These are phyloP conservation scores for Aeminium ludgeri DNA, from an alignment of 495 filamentous ascomycete species.

Conservation along the genomic window DNA sequence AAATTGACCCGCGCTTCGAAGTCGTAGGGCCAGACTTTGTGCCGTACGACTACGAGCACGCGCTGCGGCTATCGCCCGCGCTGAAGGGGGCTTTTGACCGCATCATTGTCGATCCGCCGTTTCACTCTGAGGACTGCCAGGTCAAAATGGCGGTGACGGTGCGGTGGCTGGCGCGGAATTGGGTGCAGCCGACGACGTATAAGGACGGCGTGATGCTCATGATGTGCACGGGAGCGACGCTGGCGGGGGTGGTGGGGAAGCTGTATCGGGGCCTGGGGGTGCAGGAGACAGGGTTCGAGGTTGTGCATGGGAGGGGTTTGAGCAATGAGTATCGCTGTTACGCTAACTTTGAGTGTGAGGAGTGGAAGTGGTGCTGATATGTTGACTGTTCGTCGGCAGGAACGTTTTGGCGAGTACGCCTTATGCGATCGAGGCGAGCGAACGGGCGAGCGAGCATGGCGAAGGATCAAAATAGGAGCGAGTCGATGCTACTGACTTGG, in stretches of 20 bases:
- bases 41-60: slow-evolving; percentile 53
- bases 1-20: slow-evolving; percentile 54
- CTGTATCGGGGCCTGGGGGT: slow-evolving; percentile 27
- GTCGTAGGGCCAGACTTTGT: slow-evolving; percentile 51
- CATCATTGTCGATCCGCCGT: slow-evolving; percentile 62
- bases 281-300: slow-evolving; percentile 42
- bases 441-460: no score
- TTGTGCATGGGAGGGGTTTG: slow-evolving; percentile 45
- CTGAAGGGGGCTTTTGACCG: slow-evolving; percentile 48
- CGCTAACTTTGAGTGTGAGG: slow-evolving; percentile 47
- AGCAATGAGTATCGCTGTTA: slow-evolving; percentile 70
- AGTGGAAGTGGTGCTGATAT: slow-evolving; percentile 30
- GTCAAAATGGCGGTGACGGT: slow-evolving; percentile 64
- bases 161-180: slow-evolving; percentile 44
- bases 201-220: slow-evolving; percentile 17
- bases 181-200: slow-evolving; percentile 7
- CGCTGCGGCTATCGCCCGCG: slow-evolving; percentile 40
- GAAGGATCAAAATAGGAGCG: no score
- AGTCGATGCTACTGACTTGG: no score
- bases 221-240: slow-evolving; percentile 27
- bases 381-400: no score
- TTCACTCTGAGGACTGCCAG: slow-evolving; percentile 63
- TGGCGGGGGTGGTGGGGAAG: slow-evolving; percentile 21
- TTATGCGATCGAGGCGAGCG: no score
- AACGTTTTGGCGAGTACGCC: no score